These are phyloP conservation scores for Sphaerosporella brunnea DNA, from an alignment of 495 filamentous ascomycete species.

Conservation along the genomic window DNA sequence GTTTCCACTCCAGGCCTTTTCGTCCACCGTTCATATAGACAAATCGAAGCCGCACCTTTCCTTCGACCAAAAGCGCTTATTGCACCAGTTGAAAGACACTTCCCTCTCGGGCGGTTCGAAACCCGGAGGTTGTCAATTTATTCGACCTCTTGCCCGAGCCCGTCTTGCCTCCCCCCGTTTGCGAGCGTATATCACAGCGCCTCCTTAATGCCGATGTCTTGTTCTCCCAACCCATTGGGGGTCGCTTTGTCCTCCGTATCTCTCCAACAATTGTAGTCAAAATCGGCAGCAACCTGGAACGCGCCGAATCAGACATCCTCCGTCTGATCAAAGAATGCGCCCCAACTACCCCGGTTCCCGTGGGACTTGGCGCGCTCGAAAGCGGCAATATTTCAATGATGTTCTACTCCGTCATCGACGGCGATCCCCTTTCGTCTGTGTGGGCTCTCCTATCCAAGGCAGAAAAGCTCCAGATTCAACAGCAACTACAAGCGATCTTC, in stretches of 20 bases:
- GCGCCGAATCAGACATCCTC: not conserved
- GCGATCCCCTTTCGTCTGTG: not conserved
- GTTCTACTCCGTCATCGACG: not conserved
- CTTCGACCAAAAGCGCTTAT: not conserved
- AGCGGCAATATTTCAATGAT: not conserved
- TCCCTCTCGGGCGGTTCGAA: not conserved
- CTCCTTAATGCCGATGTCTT: not conserved
- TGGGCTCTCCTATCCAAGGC: not conserved
- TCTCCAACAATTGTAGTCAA: not conserved
- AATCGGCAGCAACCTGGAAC: not conserved
- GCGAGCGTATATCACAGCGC: not conserved
- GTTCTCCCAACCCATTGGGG: not conserved
- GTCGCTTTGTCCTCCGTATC: not conserved
- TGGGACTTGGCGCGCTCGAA: not conserved
- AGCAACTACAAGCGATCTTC: constrained; percentile 8
- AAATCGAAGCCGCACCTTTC: not conserved
- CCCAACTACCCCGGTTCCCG: not conserved
- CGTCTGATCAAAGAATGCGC: not conserved
- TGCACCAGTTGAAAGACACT: not conserved
- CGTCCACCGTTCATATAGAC: not conserved
- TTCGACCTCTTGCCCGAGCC: not conserved
- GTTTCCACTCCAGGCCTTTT: too few species aligned
- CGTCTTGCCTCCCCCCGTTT: not conserved
- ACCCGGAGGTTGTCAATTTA: not conserved
- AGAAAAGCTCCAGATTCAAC: constrained; percentile 2